Base-by-base conservation (phyloP, 2,329 filamentous ascomycete species). In the Sporothrix mexicana region DNA sequence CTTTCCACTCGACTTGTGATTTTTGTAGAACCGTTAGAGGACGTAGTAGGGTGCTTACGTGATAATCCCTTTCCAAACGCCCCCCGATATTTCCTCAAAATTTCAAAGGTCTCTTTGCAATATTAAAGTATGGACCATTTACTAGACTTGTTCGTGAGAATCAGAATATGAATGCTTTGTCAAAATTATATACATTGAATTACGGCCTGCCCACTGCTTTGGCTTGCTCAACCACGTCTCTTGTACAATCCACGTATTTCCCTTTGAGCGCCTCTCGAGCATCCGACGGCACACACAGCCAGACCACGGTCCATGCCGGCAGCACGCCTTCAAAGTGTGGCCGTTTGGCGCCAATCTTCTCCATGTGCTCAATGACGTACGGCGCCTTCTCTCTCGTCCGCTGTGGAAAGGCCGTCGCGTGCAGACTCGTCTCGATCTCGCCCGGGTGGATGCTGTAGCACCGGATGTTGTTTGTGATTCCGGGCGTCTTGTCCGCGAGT, bases 361-460 rank as follows among this genome's bases (percentile, higher is more conserved):
- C 55, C 55, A 59, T 59, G 15, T 59, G 55, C 25, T 59, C 55
- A 17, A 59, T 36, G 13, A 59, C 55, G 15, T 59, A 59, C 13
- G 55, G 55, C 9, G 55, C 55, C 25, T 59, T 36, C 2, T 59
- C 55, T 25, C 36, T 59, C 7, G 55, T 59, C 5, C 55, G 43
- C 43, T 20, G 10, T 2, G 62, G 62, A 23, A 47, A 67, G 13
- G 62, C 62, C n/a, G 62, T 67, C 0, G 49, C 62, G 43, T 67
- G 62, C 43, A 67, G 62, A 12, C 43, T 49, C 3, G 62, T 67
- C 62, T 67, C 61, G 3, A 66, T 47, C 41, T 66, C 61, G n/a
- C 61, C 61, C 1, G 61, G 61, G 41, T 66, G 61, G 12, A 66
- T 45, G 61, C 61, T 66, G 20, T 45, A 66, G 61, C 36, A 43